phyloP scores from a whole-genome alignment of 441 rosid genomes.

The Eutrema salsugineum region DNA sequence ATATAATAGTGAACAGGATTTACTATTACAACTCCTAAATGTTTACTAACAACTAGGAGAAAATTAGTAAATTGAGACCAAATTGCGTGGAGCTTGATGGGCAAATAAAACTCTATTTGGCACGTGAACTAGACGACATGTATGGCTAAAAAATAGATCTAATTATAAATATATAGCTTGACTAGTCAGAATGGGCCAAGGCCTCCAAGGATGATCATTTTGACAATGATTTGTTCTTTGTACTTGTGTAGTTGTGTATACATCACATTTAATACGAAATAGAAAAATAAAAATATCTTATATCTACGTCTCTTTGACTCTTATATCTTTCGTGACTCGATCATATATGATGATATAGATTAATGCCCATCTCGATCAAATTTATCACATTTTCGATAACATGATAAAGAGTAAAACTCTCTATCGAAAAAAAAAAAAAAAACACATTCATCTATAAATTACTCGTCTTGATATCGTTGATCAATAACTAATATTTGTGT shows the following conservation, averaged over 20 bases:
- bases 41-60: too few relatives aligned
- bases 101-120: neutral
- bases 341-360: neutral
- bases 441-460: constrained; percentile 13
- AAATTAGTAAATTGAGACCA: neutral
- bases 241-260: neutral
- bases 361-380: neutral
- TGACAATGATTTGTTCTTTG: constrained; percentile 30
- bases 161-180: neutral
- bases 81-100: neutral
- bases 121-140: constrained; percentile 29
- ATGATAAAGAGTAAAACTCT: neutral
- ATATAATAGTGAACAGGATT: too few relatives aligned
- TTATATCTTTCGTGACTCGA: neutral
- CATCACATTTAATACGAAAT: neutral
- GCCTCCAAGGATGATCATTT: constrained; percentile 15
- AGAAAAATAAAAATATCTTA: neutral
- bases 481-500: neutral
- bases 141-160: neutral
- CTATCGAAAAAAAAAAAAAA: too few relatives aligned
- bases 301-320: neutral
- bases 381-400: neutral
- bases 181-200: constrained; percentile 19
- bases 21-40: too few relatives aligned
- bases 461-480: neutral